Conservation (phyloP, 176 grass and related monocot genomes). For the Typha latifolia region DNA sequence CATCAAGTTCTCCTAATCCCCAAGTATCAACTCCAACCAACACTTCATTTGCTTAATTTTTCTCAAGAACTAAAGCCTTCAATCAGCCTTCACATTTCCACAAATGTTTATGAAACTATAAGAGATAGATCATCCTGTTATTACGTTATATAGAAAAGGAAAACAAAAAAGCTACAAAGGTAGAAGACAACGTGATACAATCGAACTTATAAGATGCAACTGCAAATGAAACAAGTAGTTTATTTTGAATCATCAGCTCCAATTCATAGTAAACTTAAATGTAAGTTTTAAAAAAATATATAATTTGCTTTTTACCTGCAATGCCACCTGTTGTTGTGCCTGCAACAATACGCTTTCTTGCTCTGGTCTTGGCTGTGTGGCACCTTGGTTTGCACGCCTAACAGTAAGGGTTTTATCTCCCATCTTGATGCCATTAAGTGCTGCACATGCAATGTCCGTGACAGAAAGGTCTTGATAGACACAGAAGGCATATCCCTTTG, state of each 20-base stretch:
- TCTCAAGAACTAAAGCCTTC: too few relatives aligned
- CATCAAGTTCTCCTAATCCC: too few relatives aligned
- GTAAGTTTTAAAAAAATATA: background rate
- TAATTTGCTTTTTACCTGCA: slow-evolving; percentile 47
- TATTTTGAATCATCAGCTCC: too few relatives aligned
- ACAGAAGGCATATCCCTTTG: slow-evolving; percentile 95
- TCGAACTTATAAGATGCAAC: too few relatives aligned
- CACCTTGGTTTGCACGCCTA: slow-evolving; percentile 86
- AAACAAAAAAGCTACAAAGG: too few relatives aligned
- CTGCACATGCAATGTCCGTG: slow-evolving; percentile 91
- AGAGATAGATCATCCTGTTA: too few relatives aligned
- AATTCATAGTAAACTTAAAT: background rate
- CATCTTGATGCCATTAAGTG: slow-evolving; percentile 99
- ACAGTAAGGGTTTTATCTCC: slow-evolving; percentile 98
- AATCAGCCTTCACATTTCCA: too few relatives aligned
- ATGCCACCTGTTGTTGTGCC: slow-evolving; percentile 81
- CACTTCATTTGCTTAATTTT: too few relatives aligned
- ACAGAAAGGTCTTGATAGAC: slow-evolving; percentile 89
- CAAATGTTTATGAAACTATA: too few relatives aligned
- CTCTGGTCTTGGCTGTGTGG: slow-evolving; percentile 74
- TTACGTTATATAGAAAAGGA: background rate
- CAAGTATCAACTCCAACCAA: too few relatives aligned
- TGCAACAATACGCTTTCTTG: slow-evolving; percentile 81
- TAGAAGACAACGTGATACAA: too few relatives aligned
- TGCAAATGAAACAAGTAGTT: too few relatives aligned